phyloP scores from a whole-genome alignment of 2,329 filamentous ascomycete genomes.

The Leptographium procerum region DNA sequence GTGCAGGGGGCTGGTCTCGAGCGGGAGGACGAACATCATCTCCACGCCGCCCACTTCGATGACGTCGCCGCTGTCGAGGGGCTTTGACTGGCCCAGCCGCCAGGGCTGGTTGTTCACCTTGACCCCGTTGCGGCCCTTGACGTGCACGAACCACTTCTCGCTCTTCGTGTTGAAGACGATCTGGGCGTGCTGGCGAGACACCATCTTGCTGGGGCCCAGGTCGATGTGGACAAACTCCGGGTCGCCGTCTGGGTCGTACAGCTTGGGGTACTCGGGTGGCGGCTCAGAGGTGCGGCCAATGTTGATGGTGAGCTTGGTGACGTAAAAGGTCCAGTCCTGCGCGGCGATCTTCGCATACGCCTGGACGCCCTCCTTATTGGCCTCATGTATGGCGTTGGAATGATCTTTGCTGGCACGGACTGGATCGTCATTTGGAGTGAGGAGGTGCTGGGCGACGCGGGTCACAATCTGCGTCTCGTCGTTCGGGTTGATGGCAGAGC shows the following conservation, averaged over 20 bases:
- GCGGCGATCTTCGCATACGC: slow-evolving; percentile 77
- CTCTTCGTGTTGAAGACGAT: slow-evolving; percentile 60
- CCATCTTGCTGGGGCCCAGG: slow-evolving; percentile 70
- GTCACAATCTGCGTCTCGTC: slow-evolving; percentile 47
- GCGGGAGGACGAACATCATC: slow-evolving; percentile 97
- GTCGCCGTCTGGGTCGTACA: slow-evolving; percentile 32
- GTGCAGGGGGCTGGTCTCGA: slow-evolving; percentile 51
- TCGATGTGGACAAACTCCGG: slow-evolving; percentile 67
- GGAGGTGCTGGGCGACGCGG: slow-evolving; percentile 41
- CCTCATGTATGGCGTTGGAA: slow-evolving; percentile 52
- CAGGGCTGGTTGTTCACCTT: slow-evolving; percentile 67
- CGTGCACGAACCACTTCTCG: slow-evolving; percentile 70
- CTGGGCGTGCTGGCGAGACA: slow-evolving; percentile 65
- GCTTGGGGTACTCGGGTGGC: slow-evolving; percentile 20
- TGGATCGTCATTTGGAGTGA: slow-evolving; percentile 27
- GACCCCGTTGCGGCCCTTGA: slow-evolving; percentile 86
- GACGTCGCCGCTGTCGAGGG: slow-evolving; percentile 75
- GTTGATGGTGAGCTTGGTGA: slow-evolving; percentile 62
- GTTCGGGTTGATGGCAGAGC: slow-evolving; percentile 25
- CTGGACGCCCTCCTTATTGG: slow-evolving; percentile 49
- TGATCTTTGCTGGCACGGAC: slow-evolving; percentile 53
- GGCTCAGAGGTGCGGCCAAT: slow-evolving; percentile 60
- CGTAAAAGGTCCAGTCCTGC: slow-evolving; percentile 75
- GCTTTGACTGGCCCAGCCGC: slow-evolving; percentile 52
- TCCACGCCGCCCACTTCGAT: slow-evolving; percentile 87